Conservation (phyloP, 805 yeast species). For the Yarrowia divulgata region DNA sequence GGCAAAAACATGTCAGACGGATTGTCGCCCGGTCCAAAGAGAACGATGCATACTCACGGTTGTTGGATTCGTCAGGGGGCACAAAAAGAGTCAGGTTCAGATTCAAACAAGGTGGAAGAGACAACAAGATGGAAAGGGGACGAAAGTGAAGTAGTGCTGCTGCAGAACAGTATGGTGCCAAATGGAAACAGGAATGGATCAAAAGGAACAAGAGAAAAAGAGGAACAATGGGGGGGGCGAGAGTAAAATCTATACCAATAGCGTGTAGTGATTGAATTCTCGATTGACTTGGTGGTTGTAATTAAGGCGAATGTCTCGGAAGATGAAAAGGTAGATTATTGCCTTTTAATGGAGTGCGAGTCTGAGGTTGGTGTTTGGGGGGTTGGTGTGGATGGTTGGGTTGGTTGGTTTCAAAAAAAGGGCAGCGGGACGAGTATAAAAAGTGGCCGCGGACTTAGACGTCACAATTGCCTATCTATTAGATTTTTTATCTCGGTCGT, state of each 20-base stretch:
- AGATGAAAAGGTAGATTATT: not conserved
- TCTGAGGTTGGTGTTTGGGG: too few relatives aligned
- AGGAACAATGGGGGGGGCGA: not conserved
- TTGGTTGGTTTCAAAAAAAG: too few relatives aligned
- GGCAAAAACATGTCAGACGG: too few relatives aligned
- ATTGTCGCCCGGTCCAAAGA: too few relatives aligned
- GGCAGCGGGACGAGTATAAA: conserved; percentile 7
- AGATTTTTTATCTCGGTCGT: conserved; percentile 3
- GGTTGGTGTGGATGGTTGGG: too few relatives aligned
- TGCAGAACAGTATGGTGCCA: conserved; percentile 15
- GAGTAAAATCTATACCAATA: too few relatives aligned
- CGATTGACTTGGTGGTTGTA: not conserved
- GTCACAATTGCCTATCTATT: conserved; percentile 1
- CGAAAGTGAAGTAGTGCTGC: conserved; percentile 4
- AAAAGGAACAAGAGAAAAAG: not conserved
- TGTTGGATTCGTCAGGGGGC: conserved; percentile 9
- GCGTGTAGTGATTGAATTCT: not conserved
- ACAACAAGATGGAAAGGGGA: not conserved
- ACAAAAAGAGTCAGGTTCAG: not conserved
- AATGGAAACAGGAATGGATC: not conserved
- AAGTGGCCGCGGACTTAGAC: not conserved
- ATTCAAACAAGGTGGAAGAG: too few relatives aligned
- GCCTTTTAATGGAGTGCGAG: too few relatives aligned
- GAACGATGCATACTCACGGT: conserved; percentile 9
- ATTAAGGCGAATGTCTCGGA: conserved; percentile 9